Conservation (phyloP, 495 filamentous ascomycete species). For the Rostrohypoxylon terebratum region DNA sequence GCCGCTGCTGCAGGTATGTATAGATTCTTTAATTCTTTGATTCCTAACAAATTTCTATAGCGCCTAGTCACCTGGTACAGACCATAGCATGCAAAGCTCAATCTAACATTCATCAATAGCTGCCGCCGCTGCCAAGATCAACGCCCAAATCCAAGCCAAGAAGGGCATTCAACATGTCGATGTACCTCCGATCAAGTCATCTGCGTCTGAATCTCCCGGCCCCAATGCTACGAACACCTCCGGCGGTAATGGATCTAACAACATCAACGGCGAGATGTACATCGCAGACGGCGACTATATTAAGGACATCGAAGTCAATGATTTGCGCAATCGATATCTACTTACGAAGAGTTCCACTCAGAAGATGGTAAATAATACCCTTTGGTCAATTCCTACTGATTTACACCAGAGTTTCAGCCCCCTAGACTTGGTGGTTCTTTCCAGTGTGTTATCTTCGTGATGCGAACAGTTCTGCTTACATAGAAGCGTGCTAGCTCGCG, state of each 20-base stretch:
- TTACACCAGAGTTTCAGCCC: slow-evolving; percentile 67
- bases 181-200: slow-evolving; percentile 83
- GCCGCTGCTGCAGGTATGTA: slow-evolving; percentile 86
- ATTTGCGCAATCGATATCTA: slow-evolving; percentile 95
- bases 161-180: slow-evolving; percentile 95
- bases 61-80: not conserved
- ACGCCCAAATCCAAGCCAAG: slow-evolving; percentile 90
- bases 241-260: slow-evolving; percentile 61
- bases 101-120: slow-evolving; percentile 64
- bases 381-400: slow-evolving; percentile 84
- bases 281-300: slow-evolving; percentile 97
- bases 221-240: slow-evolving; percentile 40
- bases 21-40: not conserved
- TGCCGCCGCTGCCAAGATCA: slow-evolving; percentile 92
- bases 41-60: not conserved
- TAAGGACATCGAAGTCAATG: slow-evolving; percentile 98
- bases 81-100: not conserved
- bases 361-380: slow-evolving; percentile 95
- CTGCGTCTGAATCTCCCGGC: slow-evolving; percentile 46
- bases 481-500: slow-evolving; percentile 76
- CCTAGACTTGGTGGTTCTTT: slow-evolving; percentile 54
- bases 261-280: slow-evolving; percentile 87
- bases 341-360: slow-evolving; percentile 98
- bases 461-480: slow-evolving; percentile 87
- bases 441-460: slow-evolving; percentile 60